Conservation (phyloP, 2,329 filamentous ascomycete species). For the Mycogone perniciosa region DNA sequence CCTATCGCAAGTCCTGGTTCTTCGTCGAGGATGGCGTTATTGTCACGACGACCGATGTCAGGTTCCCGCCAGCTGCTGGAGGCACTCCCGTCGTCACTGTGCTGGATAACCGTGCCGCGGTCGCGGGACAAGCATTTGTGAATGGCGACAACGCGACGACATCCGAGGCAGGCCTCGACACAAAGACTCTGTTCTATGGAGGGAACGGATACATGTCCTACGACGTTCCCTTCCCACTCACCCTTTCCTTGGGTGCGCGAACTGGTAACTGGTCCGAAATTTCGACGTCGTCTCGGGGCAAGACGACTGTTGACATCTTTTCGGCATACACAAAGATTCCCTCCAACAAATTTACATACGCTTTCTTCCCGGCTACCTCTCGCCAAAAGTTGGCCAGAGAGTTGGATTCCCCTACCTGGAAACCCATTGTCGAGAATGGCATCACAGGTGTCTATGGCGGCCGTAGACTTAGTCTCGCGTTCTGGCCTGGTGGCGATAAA, state of each 20-base stretch:
- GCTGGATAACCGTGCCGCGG: constrained; percentile 17
- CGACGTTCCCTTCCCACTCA: constrained; percentile 15
- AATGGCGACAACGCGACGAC: constrained; percentile 5
- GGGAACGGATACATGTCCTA: constrained; percentile 19
- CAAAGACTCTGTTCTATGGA: constrained; percentile 16
- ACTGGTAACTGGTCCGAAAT: constrained; percentile 21
- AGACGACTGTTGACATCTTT: constrained; percentile 15
- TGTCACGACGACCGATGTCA: constrained; percentile 14
- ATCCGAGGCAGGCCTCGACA: neutral
- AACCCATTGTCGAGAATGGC: constrained; percentile 12
- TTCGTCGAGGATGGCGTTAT: constrained; percentile 17
- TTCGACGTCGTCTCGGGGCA: constrained; percentile 16
- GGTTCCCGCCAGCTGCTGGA: constrained; percentile 4
- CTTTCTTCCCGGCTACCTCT: constrained; percentile 16
- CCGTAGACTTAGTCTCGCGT: constrained; percentile 15
- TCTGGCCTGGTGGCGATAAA: constrained; percentile 17
- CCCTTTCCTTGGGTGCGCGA: constrained; percentile 15
- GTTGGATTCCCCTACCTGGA: constrained; percentile 9
- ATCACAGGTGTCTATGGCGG: constrained; percentile 16
- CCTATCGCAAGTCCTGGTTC: constrained; percentile 20
- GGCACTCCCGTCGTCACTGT: constrained; percentile 14
- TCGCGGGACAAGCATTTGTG: constrained; percentile 10
- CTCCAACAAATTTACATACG: constrained; percentile 11
- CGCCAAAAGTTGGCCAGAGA: constrained; percentile 11
- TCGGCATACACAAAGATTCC: constrained; percentile 17